Conservation (phyloP, 148 eudicot genomes). For the Vaccinium macrocarpon region DNA sequence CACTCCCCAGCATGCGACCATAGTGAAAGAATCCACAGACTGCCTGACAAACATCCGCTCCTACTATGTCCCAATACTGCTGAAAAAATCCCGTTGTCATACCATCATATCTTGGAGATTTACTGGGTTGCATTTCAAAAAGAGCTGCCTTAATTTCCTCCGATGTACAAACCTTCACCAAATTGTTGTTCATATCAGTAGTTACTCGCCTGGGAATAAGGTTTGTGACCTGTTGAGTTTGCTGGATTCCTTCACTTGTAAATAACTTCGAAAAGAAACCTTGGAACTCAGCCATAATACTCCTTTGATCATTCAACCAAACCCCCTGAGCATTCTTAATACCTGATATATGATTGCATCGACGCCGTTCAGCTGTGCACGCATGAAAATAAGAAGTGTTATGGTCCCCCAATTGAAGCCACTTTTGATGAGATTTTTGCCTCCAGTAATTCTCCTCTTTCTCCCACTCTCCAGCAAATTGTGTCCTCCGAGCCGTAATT, state of each 20-base stretch:
- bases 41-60: not conserved
- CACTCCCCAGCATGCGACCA: not conserved
- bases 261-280: not conserved
- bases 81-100: not conserved
- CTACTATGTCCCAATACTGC: not conserved
- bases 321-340: not conserved
- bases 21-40: not conserved
- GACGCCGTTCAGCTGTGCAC: too few relatives aligned
- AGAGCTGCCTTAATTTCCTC: not conserved
- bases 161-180: not conserved
- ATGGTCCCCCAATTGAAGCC: too few relatives aligned
- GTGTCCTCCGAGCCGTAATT: too few relatives aligned
- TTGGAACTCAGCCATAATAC: not conserved
- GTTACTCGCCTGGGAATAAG: not conserved
- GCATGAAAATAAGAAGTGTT: too few relatives aligned
- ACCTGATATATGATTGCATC: not conserved
- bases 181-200: too few relatives aligned
- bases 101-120: not conserved
- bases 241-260: not conserved
- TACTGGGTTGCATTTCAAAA: not conserved
- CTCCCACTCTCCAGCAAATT: too few relatives aligned
- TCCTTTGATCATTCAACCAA: not conserved
- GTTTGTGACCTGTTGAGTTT: not conserved
- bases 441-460: too few relatives aligned
- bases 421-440: too few relatives aligned